phyloP scores from a whole-genome alignment of 179 eudicot species.

The Vitellaria paradoxa region DNA sequence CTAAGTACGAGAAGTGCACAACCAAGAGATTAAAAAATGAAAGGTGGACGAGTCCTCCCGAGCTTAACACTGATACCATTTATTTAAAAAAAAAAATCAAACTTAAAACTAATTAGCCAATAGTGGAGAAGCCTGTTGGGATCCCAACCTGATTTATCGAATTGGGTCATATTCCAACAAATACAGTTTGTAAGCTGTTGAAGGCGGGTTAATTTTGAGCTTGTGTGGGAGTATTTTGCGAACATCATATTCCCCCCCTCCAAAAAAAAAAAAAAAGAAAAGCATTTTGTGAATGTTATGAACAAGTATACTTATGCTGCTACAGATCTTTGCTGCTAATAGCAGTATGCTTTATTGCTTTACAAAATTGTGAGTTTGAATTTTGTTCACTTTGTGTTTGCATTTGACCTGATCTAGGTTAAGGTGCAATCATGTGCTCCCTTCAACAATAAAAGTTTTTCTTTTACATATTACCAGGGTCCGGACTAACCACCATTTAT shows the following conservation, averaged over 20 bases:
- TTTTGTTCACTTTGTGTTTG: background rate
- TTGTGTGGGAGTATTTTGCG: background rate
- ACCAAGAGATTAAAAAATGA: too few species aligned
- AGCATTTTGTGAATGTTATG: too few species aligned
- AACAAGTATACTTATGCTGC: background rate
- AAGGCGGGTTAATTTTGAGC: background rate
- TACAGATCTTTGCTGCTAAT: background rate
- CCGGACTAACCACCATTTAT: background rate
- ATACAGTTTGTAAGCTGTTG: background rate
- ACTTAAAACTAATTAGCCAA: too few species aligned
- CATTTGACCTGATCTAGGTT: background rate
- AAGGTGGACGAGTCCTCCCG: too few species aligned
- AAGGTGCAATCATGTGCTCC: background rate
- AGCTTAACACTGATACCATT: too few species aligned
- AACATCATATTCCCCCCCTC: too few species aligned
- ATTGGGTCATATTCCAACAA: too few species aligned
- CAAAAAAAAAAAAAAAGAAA: too few species aligned
- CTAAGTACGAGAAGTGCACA: too few species aligned
- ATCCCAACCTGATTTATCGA: too few species aligned
- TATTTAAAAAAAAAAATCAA: too few species aligned
- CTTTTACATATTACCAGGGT: background rate
- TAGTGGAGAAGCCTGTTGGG: too few species aligned
- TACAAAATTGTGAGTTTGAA: background rate
- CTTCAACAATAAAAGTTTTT: background rate
- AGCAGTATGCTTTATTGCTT: background rate